These are phyloP conservation scores for Chlamydomonas incerta DNA, from an alignment of 139 green algal genomes.

Conservation along the genomic window DNA sequence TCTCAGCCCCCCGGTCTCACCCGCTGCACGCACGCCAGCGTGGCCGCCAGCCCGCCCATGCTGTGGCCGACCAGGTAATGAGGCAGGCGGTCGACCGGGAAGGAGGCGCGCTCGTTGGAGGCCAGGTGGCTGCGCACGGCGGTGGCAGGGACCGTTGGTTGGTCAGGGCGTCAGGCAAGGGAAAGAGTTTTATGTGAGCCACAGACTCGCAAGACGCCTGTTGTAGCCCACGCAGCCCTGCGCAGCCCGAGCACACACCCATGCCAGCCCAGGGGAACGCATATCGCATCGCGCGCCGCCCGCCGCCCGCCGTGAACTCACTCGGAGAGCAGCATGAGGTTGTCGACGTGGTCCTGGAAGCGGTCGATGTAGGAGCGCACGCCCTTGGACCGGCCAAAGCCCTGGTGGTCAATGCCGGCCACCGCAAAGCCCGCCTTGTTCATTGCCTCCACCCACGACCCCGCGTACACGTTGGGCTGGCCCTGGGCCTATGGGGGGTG, in stretches of 20 bases:
- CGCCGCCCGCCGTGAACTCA: background rate
- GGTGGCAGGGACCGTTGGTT: too few relatives aligned
- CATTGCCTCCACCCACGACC: conserved; percentile 73
- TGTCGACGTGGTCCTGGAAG: conserved; percentile 76
- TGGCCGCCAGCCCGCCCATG: conserved; percentile 30
- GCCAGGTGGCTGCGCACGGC: background rate
- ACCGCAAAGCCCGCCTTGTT: conserved; percentile 75
- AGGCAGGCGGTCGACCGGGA: background rate
- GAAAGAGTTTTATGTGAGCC: too few relatives aligned
- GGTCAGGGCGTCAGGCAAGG: too few relatives aligned
- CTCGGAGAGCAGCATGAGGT: conserved; percentile 66
- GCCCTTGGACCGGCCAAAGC: conserved; percentile 67
- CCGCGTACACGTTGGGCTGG: conserved; percentile 63
- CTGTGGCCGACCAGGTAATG: conserved; percentile 23
- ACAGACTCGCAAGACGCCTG: too few relatives aligned
- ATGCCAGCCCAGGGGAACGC: too few relatives aligned
- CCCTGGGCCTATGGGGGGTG: conserved; percentile 27
- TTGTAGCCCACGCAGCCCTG: too few relatives aligned
- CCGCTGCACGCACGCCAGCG: conserved; percentile 6
- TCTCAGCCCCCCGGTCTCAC: background rate
- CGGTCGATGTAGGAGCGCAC: conserved; percentile 66
- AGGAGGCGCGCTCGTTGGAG: background rate
- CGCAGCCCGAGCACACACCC: too few relatives aligned
- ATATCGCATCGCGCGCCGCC: too few relatives aligned
- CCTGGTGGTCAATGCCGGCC: conserved; percentile 73